Base-by-base conservation (phyloP, 768 basidiomycete species). In the Calocera cornea region DNA sequence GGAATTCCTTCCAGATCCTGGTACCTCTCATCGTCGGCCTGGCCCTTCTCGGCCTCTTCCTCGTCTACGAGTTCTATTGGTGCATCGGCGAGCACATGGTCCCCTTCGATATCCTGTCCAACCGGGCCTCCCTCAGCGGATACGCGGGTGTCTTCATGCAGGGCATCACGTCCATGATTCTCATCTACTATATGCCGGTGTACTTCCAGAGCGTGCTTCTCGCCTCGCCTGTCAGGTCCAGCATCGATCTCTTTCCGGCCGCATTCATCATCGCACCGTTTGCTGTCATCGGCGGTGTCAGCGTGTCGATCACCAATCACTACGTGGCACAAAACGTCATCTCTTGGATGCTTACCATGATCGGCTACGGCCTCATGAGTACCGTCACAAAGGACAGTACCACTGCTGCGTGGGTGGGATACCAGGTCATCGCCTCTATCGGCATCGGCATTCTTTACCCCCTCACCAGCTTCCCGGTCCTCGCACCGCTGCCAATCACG, bases 1-100 rank as follows among this genome's bases (percentile, higher is more conserved):
- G 84, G 83, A 68, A 66, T 2, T 79, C 79, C 0, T 73, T 71
- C 14, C 70, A 69, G 1, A 77, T 83, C 12, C 73, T 84, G n/a
- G 75, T 76, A 1, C 81, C 83, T 0, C 74, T 85, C 1, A 69
- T 79, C 24, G 38, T 83, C 29, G 84, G 84, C 0, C 3, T 80
- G 2, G 49, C 74, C 16, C 79, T 78, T 0, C 27, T 38, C n/a
- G 22, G 7, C 19, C 17, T 64, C 41, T 69, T 65, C 49, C 44
- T 69, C 44, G 16, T 64, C 8, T 68, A 44, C 36, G 66, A 65
- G 64, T 41, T 34, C 41, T 1, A 40, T 34, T 16, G 14, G 22
- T 2, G 14, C 5, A 29, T 44, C 31, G n/a, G 41, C 7, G 67
- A 34, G 17, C 27, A 17, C 27, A 14, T 64, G 22, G 65, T 69